Conservation (phyloP, 192 early-diverging fungal genomes). For the Podila minutissima region DNA sequence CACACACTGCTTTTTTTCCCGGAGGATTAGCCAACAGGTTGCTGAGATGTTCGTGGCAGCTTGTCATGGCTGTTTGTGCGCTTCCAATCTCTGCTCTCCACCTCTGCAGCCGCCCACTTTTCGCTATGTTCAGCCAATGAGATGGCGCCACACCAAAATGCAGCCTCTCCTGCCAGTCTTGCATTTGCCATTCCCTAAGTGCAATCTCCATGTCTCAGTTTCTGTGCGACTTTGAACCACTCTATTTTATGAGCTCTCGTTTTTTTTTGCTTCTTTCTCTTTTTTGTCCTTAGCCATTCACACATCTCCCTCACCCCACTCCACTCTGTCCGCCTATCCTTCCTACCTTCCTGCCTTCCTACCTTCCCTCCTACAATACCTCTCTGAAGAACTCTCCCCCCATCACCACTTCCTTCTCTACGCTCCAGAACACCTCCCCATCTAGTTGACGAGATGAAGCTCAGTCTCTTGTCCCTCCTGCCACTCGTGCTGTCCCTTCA, state of each 20-base stretch:
- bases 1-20: too few species aligned
- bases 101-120: too few species aligned
- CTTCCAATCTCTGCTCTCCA: too few species aligned
- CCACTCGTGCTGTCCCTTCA: slow-evolving; percentile 31
- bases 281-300: not conserved
- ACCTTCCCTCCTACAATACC: not conserved
- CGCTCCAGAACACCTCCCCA: not conserved
- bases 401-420: not conserved
- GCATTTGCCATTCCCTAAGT: not conserved
- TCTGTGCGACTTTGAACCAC: not conserved
- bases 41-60: too few species aligned
- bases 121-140: not conserved
- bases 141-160: not conserved
- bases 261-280: not conserved
- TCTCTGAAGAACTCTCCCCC: not conserved
- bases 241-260: not conserved
- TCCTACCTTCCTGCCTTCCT: not conserved
- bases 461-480: slow-evolving; percentile 37
- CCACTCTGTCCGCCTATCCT: not conserved
- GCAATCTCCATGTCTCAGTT: not conserved
- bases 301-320: not conserved
- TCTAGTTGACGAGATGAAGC: slow-evolving; percentile 18
- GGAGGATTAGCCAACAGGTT: too few species aligned
- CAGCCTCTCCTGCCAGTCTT: not conserved
- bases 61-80: too few species aligned